phyloP scores from a whole-genome alignment of 2,329 filamentous ascomycete genomes.

The Pyrenochaeta sp. region DNA sequence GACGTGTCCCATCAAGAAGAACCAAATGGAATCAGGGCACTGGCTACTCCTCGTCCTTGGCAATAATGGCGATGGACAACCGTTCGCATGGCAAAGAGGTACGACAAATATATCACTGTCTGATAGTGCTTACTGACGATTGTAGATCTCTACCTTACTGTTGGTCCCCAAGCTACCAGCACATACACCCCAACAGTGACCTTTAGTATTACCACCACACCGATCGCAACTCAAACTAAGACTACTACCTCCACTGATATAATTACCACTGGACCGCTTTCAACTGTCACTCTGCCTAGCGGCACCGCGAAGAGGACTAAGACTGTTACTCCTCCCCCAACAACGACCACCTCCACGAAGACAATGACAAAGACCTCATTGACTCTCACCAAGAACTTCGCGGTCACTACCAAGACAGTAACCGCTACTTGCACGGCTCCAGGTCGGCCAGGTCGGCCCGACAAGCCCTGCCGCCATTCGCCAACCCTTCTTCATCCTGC shows the following conservation, averaged over 20 bases:
- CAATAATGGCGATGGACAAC: slow-evolving; percentile 55
- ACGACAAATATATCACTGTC: slow-evolving; percentile 30
- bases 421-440: slow-evolving; percentile 51
- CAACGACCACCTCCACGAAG: slow-evolving; percentile 35
- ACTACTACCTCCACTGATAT: slow-evolving; percentile 36
- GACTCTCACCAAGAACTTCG: slow-evolving; percentile 35
- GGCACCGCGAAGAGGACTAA: slow-evolving; percentile 43
- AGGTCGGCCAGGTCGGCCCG: slow-evolving; percentile 34
- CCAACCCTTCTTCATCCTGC: slow-evolving; percentile 46
- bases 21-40: slow-evolving; percentile 54
- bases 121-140: slow-evolving; percentile 11
- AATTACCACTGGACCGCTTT: slow-evolving; percentile 36
- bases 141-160: slow-evolving; percentile 43
- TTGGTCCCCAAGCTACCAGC: slow-evolving; percentile 42
- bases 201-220: slow-evolving; percentile 40
- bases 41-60: slow-evolving; percentile 57
- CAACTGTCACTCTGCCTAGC: slow-evolving; percentile 43
- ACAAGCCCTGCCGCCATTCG: slow-evolving; percentile 47
- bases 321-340: slow-evolving; percentile 41
- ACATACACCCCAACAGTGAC: slow-evolving; percentile 47
- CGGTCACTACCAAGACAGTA: slow-evolving; percentile 45
- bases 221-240: slow-evolving; percentile 31
- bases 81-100: slow-evolving; percentile 57
- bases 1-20: slow-evolving; percentile 55
- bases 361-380: slow-evolving; percentile 39